Conservation (phyloP, 805 yeast species). For the Kazachstania martiniae region DNA sequence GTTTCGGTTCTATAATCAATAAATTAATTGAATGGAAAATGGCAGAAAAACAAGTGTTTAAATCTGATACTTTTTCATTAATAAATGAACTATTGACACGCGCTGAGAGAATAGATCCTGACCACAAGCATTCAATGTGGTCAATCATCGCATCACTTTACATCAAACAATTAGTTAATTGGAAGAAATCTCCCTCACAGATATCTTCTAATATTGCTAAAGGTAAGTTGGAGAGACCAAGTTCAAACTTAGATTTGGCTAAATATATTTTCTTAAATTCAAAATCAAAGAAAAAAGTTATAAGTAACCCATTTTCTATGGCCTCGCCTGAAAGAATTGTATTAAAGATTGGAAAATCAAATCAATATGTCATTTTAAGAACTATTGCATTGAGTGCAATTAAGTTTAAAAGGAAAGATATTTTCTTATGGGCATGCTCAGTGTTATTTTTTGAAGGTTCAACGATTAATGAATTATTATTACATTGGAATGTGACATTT, state of each 20-base stretch:
- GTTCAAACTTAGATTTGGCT: slow-evolving; percentile 12
- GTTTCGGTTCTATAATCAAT: slow-evolving; percentile 14
- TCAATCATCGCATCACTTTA: slow-evolving; percentile 15
- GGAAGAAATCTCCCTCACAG: too few relatives aligned
- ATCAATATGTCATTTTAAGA: slow-evolving; percentile 15
- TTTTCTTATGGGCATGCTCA: slow-evolving; percentile 20
- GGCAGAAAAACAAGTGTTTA: slow-evolving; percentile 4
- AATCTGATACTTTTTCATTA: slow-evolving; percentile 3
- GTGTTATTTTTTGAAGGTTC: slow-evolving; percentile 15
- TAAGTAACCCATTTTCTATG: slow-evolving; percentile 15
- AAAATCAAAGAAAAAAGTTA: background rate
- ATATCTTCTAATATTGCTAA: too few relatives aligned
- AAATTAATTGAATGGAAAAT: slow-evolving; percentile 12
- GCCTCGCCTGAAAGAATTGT: slow-evolving; percentile 10
- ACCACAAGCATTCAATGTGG: slow-evolving; percentile 17
- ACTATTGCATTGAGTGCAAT: slow-evolving; percentile 17
- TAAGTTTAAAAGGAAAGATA: slow-evolving; percentile 10
- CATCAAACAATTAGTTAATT: slow-evolving; percentile 12
- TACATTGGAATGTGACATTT: slow-evolving; percentile 17
- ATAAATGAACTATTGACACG: slow-evolving; percentile 12
- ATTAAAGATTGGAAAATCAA: slow-evolving; percentile 13
- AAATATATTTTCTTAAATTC: slow-evolving; percentile 14
- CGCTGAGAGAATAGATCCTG: slow-evolving; percentile 17
- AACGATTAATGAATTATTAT: slow-evolving; percentile 13
- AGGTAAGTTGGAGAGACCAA: too few relatives aligned